Base-by-base conservation (phyloP, 192 early-diverging fungal species). In the Borealophlyctis nickersoniae region DNA sequence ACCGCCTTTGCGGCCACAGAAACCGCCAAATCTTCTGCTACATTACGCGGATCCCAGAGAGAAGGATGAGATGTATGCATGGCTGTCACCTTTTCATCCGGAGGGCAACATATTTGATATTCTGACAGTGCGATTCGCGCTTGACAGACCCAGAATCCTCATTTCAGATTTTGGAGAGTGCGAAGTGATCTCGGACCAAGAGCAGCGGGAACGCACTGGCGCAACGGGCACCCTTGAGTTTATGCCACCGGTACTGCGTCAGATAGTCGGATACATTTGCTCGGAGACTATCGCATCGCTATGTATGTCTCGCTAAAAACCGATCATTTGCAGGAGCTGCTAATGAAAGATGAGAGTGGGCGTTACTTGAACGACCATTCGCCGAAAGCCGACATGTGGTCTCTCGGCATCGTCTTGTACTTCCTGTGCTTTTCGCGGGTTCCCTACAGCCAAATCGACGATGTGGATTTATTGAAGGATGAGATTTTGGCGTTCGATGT, bases 131-230 rank as follows among this genome's bases (percentile, higher is more conserved):
- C n/a, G n/a, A n/a, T n/a, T n/a, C n/a, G n/a, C n/a, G n/a, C n/a
- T n/a, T n/a, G n/a, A n/a, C 30, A 84, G 81, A 23, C 94, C 95
- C 1, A 78, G 88, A 14, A 78, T 98, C 3, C 72, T 98, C 59
- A 87, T 98, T 49, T 93, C 93, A 0, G 96, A 98, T 77, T 98
- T 98, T 83, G 96, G 96, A 62, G 96, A 98, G 66, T 98, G 96
- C 77, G 96, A 96, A 71, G 78, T 93, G 22, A 57, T 92, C 32
- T 86, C 86, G 30, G 87, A 89, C 14, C 50, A 65, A 36, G 33
- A 53, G 22, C 34, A 81, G 52, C 79, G 88, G 13, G 78, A 87
- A n/a, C 85, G 95, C 29, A 96, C 94, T 2, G 95, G 96, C 7
- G 93, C 93, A 0, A 98, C 96, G 0, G 93, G 93, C 7, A 96